Evolutionary conservation across 2,329 filamentous ascomycete genomes (phyloP), one percentile per base, ranked within the genome.

Genomic region (Pseudocercospora fijiensis): DNA sequence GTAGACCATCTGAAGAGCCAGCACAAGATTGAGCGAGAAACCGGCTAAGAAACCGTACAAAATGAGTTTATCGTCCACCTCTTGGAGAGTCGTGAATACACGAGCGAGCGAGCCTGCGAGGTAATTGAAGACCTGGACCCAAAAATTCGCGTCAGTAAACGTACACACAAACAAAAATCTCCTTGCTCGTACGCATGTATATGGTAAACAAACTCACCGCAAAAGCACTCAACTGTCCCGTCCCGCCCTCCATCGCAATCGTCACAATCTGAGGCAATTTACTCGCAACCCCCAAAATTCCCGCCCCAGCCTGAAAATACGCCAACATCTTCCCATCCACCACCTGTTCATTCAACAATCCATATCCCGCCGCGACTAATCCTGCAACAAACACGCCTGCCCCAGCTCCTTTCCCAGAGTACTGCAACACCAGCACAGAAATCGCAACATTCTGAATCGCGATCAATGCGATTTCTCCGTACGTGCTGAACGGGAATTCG

Each of bases 1-100:
- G 80, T 93, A 96, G 27, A 96, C 76, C 90, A 99, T 95, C 82
- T 99, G 95, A 43, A 84, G 79, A 13, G 93, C 93, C 63, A 99
- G 83, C 62, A 99, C 85, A 63, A 88, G 83, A 78, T 99, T 99
- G 71, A 99, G 86, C n/a, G 83, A 80, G 76, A 97, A 97, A 27
- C 92, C 95, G 7, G 92, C 91, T 61, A 98, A 81, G 83, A 96
- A 98, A 57, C 93, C 90, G 80, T 96, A 98, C 26, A 99, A 85
- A 73, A 99, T 98, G 64, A 98, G 84, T 79, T 93, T 93, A 79
- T 99, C 95, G 77, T 96, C 90, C 65, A 99, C 95, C 82, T 99
- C 95, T 75, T 98, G 93, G 63, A 99, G 82, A 8, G 96, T 99
- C 30, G 95, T 99, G 79, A 97, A 99, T 81, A 99, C 96, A 76